These are phyloP conservation scores for Cryptosporidium xiaoi DNA, from an alignment of 169 alveolate species.

Conservation along the genomic window DNA sequence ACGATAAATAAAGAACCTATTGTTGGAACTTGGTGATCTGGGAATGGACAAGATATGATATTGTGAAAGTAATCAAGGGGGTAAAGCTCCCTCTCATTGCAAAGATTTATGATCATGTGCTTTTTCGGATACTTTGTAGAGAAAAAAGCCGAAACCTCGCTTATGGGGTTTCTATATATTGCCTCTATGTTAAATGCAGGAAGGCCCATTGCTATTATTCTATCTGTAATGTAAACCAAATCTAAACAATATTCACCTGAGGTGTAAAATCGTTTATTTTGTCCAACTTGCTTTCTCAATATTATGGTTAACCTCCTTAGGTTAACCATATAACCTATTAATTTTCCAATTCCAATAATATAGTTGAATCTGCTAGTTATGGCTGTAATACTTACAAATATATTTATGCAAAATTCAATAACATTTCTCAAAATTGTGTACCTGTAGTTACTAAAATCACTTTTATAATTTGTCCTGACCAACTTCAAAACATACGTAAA, in stretches of 20 bases:
- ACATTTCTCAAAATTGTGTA: conserved; percentile 21
- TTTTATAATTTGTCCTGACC: conserved; percentile 15
- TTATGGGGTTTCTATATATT: conserved; percentile 88
- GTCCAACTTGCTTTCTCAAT: conserved; percentile 68
- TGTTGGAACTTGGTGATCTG: conserved; percentile 86
- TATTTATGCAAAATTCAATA: conserved; percentile 13
- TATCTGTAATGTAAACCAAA: conserved; percentile 87
- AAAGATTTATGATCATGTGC: conserved; percentile 87
- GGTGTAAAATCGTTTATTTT: conserved; percentile 51
- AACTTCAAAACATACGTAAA: conserved; percentile 22
- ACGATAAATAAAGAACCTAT: conserved; percentile 83
- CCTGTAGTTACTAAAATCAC: not conserved
- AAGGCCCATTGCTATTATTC: conserved; percentile 92
- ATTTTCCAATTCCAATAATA: conserved; percentile 55
- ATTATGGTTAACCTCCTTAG: conserved; percentile 32
- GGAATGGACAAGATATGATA: conserved; percentile 83
- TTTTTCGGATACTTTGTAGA: conserved; percentile 83
- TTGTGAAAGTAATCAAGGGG: conserved; percentile 50
- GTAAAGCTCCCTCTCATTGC: conserved; percentile 82
- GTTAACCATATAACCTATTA: conserved; percentile 17
- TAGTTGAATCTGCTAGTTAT: conserved; percentile 8
- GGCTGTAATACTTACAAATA: conserved; percentile 1
- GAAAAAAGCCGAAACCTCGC: conserved; percentile 86
- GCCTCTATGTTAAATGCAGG: conserved; percentile 88
- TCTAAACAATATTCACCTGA: conserved; percentile 80